phyloP scores from a whole-genome alignment of 441 rosid species.

The Syzygium malaccense region DNA sequence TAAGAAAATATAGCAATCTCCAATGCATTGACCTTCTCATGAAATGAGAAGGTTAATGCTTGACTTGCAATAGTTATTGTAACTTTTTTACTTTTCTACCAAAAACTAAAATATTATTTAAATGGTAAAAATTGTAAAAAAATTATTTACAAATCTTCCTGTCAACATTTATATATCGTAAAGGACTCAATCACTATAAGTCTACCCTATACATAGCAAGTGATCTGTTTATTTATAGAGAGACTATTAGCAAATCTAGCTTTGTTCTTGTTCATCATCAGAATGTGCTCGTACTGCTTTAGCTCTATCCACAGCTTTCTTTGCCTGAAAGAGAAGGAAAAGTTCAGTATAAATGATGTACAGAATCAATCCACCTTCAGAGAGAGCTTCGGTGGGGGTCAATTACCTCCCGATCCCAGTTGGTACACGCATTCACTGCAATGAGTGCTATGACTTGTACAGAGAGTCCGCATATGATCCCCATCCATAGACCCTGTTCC shows the following conservation, averaged over 20 bases:
- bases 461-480: constrained; percentile 36
- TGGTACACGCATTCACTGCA: constrained; percentile 19
- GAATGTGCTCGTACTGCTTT: neutral
- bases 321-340: neutral
- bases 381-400: neutral
- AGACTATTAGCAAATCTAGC: neutral
- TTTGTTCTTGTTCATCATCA: neutral
- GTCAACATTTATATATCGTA: neutral
- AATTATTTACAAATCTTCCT: neutral
- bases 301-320: constrained; percentile 2
- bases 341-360: neutral
- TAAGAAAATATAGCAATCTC: neutral
- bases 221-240: neutral
- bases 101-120: neutral
- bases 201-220: neutral
- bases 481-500: constrained; percentile 45
- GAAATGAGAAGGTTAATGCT: neutral
- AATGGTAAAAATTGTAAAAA: neutral
- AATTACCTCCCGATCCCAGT: constrained; percentile 33
- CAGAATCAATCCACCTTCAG: neutral
- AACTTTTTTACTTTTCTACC: neutral
- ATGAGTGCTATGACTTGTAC: constrained; percentile 31
- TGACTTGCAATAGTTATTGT: neutral
- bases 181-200: neutral
- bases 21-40: neutral